A percentile compares a stretch with the other conserved stretches of the same genome.
Conservation (phyloP, 257 asterid genomes). For the Phtheirospermum japonicum region DNA sequence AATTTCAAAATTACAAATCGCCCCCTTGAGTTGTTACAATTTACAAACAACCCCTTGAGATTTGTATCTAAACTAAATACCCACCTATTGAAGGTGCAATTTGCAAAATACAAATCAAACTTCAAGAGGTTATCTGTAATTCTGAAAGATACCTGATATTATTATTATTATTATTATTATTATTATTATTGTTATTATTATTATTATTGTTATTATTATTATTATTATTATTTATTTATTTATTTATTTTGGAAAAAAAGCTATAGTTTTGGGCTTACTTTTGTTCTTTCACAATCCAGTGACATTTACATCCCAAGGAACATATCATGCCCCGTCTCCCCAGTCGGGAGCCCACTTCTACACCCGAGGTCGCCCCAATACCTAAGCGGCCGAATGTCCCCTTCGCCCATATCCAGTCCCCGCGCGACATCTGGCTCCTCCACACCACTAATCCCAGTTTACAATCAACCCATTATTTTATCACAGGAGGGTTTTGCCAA, state of each 20-base stretch:
- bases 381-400: conserved; percentile 81
- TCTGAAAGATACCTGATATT: not conserved
- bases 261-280: conserved; percentile 21
- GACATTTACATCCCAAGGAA: conserved; percentile 58
- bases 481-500: conserved; percentile 58
- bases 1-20: not conserved
- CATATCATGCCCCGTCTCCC: conserved; percentile 90
- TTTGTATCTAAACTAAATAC: not conserved
- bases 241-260: not conserved
- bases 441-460: conserved; percentile 79
- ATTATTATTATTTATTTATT: no score
- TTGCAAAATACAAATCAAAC: not conserved
- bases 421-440: conserved; percentile 89
- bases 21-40: not conserved
- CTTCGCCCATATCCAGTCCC: conserved; percentile 92
- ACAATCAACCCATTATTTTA: conserved; percentile 43
- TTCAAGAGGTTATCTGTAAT: not conserved
- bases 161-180: no score
- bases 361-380: conserved; percentile 86
- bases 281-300: conserved; percentile 41
- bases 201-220: no score
- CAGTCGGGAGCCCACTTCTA: conserved; percentile 81
- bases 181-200: no score
- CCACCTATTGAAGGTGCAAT: not conserved
- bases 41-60: not conserved